Evolutionary conservation across 495 filamentous ascomycete species (phyloP).

Genomic region (Daldinia caldariorum): DNA sequence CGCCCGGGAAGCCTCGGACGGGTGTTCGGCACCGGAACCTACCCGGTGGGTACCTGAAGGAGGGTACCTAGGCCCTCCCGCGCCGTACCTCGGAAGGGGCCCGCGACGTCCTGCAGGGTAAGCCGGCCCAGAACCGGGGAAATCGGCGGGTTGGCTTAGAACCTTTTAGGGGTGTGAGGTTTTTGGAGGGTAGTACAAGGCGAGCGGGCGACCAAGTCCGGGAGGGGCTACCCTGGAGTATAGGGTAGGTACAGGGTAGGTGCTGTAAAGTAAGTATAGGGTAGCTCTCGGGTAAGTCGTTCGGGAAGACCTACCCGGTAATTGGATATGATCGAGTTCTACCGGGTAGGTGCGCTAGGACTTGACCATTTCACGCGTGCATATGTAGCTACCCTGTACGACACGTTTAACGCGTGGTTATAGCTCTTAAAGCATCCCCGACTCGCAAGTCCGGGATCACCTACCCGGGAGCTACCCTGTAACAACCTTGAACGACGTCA

Average conservation of each 20-base stretch:
- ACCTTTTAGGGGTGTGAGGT: background rate
- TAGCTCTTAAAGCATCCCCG: too few relatives aligned
- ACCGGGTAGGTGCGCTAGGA: too few relatives aligned
- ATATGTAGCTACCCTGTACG: background rate
- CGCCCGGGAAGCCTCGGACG: too few relatives aligned
- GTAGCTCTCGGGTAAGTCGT: background rate
- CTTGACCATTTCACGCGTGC: too few relatives aligned
- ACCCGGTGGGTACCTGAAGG: too few relatives aligned
- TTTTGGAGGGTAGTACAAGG: background rate
- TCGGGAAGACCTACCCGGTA: too few relatives aligned
- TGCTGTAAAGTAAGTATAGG: background rate
- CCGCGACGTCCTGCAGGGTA: background rate
- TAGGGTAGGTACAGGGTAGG: background rate
- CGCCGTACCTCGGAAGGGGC: background rate
- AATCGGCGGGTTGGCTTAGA: background rate
- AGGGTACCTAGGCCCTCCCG: too few relatives aligned
- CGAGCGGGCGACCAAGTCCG: background rate
- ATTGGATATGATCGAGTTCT: too few relatives aligned
- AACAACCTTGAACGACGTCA: constrained; percentile 7
- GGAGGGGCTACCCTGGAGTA: background rate
- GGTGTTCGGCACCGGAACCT: too few relatives aligned
- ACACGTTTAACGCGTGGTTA: too few relatives aligned
- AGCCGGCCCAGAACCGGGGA: background rate
- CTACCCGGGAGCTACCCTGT: background rate
- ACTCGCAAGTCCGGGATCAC: too few relatives aligned